These are phyloP conservation scores for Melastoma malabathricum DNA, from an alignment of 345 rosid species.

Conservation along the genomic window DNA sequence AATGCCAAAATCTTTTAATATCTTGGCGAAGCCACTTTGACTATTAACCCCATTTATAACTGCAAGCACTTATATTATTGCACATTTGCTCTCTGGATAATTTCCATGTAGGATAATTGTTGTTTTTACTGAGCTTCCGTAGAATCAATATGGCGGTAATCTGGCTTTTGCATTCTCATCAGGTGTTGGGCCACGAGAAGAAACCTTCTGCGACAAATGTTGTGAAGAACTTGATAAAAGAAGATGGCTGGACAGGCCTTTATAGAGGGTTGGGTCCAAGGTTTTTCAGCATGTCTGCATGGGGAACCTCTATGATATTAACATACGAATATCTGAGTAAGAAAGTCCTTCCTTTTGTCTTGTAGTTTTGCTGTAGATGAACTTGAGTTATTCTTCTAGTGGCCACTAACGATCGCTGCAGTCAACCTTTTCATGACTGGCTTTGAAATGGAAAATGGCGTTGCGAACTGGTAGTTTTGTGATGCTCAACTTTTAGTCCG, in stretches of 20 bases:
- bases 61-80: no score
- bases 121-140: no score
- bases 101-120: no score
- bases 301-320: constrained; percentile 99
- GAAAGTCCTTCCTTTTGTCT: constrained; percentile 16
- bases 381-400: background rate
- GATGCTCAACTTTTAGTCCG: no score
- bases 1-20: no score
- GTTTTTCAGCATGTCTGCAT: constrained; percentile 94
- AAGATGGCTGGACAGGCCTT: constrained; percentile 91
- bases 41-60: no score
- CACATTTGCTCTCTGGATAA: no score
- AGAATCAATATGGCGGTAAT: background rate
- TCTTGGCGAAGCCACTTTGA: no score
- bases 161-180: constrained; percentile 7
- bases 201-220: constrained; percentile 60
- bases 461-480: no score
- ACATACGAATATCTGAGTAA: constrained; percentile 94
- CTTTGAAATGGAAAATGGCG: no score
- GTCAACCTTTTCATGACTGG: no score
- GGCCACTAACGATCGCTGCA: no score
- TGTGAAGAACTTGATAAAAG: constrained; percentile 54
- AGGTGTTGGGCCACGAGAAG: constrained; percentile 85
- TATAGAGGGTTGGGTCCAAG: constrained; percentile 92
- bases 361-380: background rate